phyloP scores from a whole-genome alignment of 2,329 filamentous ascomycete genomes.

The Hymenoscyphus infarciens region DNA sequence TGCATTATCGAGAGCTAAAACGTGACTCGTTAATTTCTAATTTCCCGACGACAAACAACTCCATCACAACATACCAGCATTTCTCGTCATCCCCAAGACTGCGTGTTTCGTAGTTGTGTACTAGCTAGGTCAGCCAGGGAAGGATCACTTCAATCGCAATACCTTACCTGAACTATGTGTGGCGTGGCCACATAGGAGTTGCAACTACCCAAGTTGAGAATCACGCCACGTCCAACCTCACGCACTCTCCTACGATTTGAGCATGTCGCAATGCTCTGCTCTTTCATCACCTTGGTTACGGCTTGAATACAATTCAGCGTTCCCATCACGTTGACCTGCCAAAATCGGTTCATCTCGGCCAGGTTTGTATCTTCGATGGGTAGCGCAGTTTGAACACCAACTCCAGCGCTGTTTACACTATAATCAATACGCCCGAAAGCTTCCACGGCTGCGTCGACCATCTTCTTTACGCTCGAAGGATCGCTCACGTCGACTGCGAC shows the following conservation, averaged over 20 bases:
- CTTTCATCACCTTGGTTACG: not conserved
- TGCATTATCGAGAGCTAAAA: constrained; percentile 17
- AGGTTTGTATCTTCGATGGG: not conserved
- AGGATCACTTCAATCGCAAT: no score
- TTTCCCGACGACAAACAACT: not conserved
- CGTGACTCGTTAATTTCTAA: not conserved
- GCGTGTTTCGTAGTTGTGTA: constrained; percentile 18
- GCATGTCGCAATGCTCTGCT: not conserved
- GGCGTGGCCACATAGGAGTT: not conserved
- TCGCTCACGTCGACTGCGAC: not conserved
- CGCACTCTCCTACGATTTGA: not conserved
- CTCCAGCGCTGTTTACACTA: constrained; percentile 5
- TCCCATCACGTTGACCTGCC: not conserved
- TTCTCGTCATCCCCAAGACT: constrained; percentile 16
- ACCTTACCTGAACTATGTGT: not conserved
- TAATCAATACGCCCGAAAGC: constrained; percentile 4
- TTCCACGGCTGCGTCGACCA: not conserved
- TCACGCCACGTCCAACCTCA: not conserved
- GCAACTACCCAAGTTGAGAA: not conserved
- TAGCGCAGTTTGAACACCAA: not conserved
- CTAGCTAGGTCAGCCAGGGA: not conserved
- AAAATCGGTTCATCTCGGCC: not conserved
- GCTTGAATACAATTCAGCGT: not conserved
- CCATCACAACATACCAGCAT: constrained; percentile 9
- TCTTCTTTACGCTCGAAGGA: not conserved